These are phyloP conservation scores for Kwoniella botswanensis DNA, from an alignment of 768 basidiomycete species.

Conservation along the genomic window DNA sequence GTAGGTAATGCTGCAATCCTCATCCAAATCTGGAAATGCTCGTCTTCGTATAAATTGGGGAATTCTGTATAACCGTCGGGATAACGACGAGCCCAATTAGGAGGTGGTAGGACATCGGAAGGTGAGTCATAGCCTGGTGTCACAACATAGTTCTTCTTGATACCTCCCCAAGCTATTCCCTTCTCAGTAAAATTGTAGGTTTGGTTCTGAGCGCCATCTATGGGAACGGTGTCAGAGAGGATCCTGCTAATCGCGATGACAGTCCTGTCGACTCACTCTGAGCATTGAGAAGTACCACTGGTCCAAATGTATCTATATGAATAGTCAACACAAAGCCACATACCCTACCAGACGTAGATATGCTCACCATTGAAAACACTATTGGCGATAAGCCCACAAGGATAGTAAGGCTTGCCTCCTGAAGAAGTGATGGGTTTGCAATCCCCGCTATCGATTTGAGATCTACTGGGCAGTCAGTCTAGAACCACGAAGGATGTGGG, in stretches of 20 bases:
- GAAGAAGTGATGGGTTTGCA: conserved; percentile 82
- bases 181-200: conserved; percentile 74
- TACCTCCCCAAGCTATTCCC: conserved; percentile 95
- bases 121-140: conserved; percentile 68
- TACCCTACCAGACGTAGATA: background rate
- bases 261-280: conserved; percentile 57
- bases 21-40: conserved; percentile 99
- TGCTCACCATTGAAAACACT: conserved; percentile 87
- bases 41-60: conserved; percentile 75
- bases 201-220: conserved; percentile 55
- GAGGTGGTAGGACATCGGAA: conserved; percentile 82
- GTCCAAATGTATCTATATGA: conserved; percentile 74
- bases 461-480: conserved; percentile 26
- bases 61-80: conserved; percentile 76
- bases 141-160: conserved; percentile 82
- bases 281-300: conserved; percentile 67
- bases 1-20: conserved; percentile 95
- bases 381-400: conserved; percentile 97
- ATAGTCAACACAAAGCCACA: background rate
- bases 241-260: background rate
- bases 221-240: background rate
- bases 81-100: conserved; percentile 81
- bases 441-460: conserved; percentile 64
- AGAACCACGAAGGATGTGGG: background rate
- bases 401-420: conserved; percentile 72